phyloP scores from a whole-genome alignment of 495 filamentous ascomycete genomes.

The Aspergillus ostianus region DNA sequence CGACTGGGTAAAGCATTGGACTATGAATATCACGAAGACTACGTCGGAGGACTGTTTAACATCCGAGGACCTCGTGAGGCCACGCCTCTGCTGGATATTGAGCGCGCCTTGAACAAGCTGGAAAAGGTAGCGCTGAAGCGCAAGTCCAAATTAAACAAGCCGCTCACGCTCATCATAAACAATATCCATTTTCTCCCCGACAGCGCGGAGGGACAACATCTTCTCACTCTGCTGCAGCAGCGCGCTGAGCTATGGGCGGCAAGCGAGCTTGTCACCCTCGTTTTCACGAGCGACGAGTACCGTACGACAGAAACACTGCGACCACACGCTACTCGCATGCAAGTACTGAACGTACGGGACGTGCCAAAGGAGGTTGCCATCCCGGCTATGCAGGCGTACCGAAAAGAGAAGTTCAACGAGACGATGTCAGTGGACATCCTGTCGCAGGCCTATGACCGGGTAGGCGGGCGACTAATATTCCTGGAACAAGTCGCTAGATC shows the following conservation, averaged over 20 bases:
- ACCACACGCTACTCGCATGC: constrained; percentile 75
- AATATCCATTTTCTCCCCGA: constrained; percentile 75
- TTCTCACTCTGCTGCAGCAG: constrained; percentile 82
- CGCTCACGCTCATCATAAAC: constrained; percentile 80
- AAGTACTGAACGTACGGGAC: constrained; percentile 70
- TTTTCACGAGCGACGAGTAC: constrained; percentile 83
- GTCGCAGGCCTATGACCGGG: background rate
- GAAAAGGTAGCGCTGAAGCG: constrained; percentile 76
- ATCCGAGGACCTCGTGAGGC: constrained; percentile 79
- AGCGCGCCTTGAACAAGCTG: constrained; percentile 83
- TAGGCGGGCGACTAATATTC: background rate
- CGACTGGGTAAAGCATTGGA: constrained; percentile 79
- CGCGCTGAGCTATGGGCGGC: constrained; percentile 85
- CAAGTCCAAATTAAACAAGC: constrained; percentile 48
- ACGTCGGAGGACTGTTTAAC: constrained; percentile 83
- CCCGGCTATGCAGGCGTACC: constrained; percentile 45
- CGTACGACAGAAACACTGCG: constrained; percentile 85
- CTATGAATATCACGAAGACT: constrained; percentile 72
- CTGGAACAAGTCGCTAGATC: background rate
- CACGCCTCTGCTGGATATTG: constrained; percentile 79
- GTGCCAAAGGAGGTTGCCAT: constrained; percentile 66
- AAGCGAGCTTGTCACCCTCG: constrained; percentile 64
- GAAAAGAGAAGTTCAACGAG: background rate
- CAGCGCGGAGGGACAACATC: constrained; percentile 73
- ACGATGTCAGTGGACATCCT: background rate